phyloP scores from a whole-genome alignment of 305 asterid genomes.

The Solanum hybrid region DNA sequence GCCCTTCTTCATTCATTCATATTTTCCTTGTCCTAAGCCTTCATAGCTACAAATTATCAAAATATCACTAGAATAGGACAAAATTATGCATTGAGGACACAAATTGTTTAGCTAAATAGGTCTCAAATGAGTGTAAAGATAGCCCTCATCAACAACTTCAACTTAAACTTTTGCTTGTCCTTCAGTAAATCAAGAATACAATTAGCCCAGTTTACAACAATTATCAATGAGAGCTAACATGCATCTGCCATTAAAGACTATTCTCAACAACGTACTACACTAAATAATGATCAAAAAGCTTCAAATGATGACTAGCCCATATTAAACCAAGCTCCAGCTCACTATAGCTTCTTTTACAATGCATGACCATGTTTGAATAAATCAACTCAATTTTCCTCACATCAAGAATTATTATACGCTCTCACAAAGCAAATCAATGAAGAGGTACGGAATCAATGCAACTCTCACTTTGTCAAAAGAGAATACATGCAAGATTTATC shows the following conservation, averaged over 20 bases:
- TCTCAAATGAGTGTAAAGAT: background rate
- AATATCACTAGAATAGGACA: background rate
- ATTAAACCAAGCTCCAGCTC: background rate
- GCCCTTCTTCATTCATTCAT: background rate
- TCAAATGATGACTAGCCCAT: background rate
- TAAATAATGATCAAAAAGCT: background rate
- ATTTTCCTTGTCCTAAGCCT: background rate
- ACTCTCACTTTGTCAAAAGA: background rate
- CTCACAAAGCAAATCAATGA: background rate
- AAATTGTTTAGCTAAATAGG: background rate
- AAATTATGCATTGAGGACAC: background rate
- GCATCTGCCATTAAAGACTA: background rate
- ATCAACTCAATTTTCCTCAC: background rate
- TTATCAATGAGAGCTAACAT: background rate
- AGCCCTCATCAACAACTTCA: background rate
- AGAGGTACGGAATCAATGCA: background rate
- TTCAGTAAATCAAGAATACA: background rate
- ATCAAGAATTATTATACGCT: too few species aligned
- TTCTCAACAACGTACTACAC: background rate
- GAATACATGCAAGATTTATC: background rate
- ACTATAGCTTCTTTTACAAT: too few species aligned
- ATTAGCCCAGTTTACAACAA: background rate
- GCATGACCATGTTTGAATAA: background rate
- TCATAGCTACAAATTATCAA: background rate
- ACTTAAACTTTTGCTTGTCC: background rate